phyloP scores from a whole-genome alignment of 1,284 basidiomycete genomes.

The Cystobasidiaceae sp. region DNA sequence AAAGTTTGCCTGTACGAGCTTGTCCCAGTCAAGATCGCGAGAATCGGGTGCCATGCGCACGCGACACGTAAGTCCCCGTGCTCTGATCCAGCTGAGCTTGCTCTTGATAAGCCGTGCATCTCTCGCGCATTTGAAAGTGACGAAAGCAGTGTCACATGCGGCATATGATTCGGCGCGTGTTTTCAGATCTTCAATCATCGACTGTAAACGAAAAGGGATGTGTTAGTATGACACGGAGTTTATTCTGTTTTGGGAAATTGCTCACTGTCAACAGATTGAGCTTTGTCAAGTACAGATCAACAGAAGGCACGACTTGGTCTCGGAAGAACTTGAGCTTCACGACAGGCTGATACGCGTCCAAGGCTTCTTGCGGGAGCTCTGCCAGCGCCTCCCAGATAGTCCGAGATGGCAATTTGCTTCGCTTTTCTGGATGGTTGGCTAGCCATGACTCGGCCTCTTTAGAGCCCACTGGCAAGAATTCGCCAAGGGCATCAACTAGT shows the following conservation, averaged over 20 bases:
- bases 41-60: constrained; percentile 75
- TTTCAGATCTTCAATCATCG: constrained; percentile 71
- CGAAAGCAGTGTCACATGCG: constrained; percentile 77
- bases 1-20: constrained; percentile 69
- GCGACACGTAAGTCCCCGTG: constrained; percentile 66
- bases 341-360: constrained; percentile 80
- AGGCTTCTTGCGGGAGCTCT: constrained; percentile 62
- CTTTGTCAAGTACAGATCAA: constrained; percentile 84
- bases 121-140: constrained; percentile 68
- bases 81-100: constrained; percentile 66
- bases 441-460: constrained; percentile 6
- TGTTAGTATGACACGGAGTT: background rate
- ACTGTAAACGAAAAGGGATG: constrained; percentile 49
- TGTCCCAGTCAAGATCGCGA: constrained; percentile 78
- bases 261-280: constrained; percentile 59
- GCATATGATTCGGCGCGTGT: constrained; percentile 60
- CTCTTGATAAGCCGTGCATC: constrained; percentile 61
- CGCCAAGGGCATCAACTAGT: constrained; percentile 59
- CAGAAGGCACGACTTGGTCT: constrained; percentile 71
- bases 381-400: constrained; percentile 75
- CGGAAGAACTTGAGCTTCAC: constrained; percentile 68
- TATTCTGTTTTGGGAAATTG: background rate
- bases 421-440: background rate
- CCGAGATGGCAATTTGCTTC: constrained; percentile 34
- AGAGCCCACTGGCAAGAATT: constrained; percentile 54